Evolutionary conservation across 495 filamentous ascomycete genomes (phyloP).

Genomic region (Cudoniella acicularis): DNA sequence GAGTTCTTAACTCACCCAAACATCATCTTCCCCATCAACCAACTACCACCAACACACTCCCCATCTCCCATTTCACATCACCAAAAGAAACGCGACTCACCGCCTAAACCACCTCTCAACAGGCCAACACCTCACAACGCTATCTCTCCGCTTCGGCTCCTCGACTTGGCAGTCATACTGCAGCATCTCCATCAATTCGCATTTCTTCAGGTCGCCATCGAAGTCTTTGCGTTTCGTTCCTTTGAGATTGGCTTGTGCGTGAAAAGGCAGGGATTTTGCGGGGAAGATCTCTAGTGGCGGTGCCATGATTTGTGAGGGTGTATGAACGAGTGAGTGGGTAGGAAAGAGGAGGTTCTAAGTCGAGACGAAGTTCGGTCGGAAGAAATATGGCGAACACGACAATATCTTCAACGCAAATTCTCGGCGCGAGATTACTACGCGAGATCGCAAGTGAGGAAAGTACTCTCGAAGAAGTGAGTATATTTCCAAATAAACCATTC

Average conservation of each 20-base stretch:
- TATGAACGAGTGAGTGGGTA: neutral
- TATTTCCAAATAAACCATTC: conserved; percentile 13
- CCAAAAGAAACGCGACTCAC: conserved; percentile 44
- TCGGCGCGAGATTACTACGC: conserved; percentile 60
- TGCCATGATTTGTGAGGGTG: conserved; percentile 44
- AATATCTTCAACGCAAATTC: conserved; percentile 34
- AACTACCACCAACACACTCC: neutral
- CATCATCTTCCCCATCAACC: conserved; percentile 2
- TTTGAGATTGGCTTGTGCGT: conserved; percentile 43
- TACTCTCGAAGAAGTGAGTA: conserved; percentile 63
- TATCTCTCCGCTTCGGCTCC: conserved; percentile 45
- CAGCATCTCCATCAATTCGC: conserved; percentile 70
- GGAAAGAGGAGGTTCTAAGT: neutral
- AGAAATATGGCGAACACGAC: conserved; percentile 2
- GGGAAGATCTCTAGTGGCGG: conserved; percentile 56
- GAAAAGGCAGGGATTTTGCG: conserved; percentile 39
- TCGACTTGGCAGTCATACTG: conserved; percentile 77
- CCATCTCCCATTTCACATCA: neutral
- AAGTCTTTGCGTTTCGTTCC: conserved; percentile 48
- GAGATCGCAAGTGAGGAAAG: conserved; percentile 57
- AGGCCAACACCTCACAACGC: conserved; percentile 65
- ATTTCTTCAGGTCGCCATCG: conserved; percentile 56
- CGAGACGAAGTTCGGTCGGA: conserved; percentile 3
- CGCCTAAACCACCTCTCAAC: conserved; percentile 74
- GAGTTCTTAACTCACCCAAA: neutral